Evolutionary conservation across 2,329 filamentous ascomycete genomes (phyloP).

Genomic region (Phyllosticta citriasiana): DNA sequence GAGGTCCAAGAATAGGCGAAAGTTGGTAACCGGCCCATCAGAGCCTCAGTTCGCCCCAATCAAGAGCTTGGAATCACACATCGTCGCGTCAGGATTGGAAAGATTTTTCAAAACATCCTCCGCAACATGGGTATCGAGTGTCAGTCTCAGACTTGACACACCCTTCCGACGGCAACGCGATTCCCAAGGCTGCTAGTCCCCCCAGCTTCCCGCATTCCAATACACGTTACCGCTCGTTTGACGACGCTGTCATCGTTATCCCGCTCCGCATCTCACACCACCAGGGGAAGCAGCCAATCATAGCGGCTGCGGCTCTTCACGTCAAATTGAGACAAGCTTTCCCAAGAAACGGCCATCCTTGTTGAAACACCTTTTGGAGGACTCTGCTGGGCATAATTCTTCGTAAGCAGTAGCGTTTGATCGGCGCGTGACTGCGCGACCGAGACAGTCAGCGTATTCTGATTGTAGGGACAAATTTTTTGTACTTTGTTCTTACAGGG

Average conservation of each 20-base stretch:
- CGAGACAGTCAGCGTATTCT: not conserved
- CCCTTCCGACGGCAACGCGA: slow-evolving; percentile 6
- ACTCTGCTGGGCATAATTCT: not conserved
- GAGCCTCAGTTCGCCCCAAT: not conserved
- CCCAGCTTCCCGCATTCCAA: not conserved
- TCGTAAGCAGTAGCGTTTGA: not conserved
- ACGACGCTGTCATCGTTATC: not conserved
- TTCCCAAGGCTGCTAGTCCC: not conserved
- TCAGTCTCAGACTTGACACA: slow-evolving; percentile 9
- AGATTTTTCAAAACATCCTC: not conserved
- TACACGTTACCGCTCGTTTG: not conserved
- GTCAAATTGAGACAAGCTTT: not conserved
- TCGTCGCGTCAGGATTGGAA: not conserved
- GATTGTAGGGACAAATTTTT: not conserved
- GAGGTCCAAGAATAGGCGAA: not conserved
- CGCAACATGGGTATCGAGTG: not conserved
- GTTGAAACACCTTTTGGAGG: not conserved
- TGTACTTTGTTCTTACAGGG: not conserved
- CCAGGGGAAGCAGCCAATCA: not conserved
- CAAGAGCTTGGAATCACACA: not conserved
- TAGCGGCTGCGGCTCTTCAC: not conserved
- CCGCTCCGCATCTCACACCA: not conserved
- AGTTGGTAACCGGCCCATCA: not conserved
- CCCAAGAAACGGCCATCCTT: not conserved
- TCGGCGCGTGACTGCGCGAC: not conserved